Evolutionary conservation across 2,329 filamentous ascomycete genomes (phyloP).

Genomic region (Ceratocystis diversiconidia): DNA sequence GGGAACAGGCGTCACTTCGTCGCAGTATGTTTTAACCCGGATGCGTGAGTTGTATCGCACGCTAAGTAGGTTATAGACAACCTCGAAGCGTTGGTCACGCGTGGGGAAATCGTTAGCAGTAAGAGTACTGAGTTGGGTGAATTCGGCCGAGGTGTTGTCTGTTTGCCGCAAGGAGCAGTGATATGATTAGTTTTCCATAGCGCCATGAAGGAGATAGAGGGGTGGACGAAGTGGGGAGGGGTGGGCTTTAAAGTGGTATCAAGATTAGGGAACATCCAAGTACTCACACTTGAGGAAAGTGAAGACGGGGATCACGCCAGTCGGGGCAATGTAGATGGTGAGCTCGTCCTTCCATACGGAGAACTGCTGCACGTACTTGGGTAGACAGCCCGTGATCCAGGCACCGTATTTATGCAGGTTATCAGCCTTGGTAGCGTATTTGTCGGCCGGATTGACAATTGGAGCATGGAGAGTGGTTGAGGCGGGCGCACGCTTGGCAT

Average conservation of each 20-base stretch:
- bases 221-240: conserved; percentile 28
- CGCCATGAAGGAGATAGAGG: background rate
- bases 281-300: conserved; percentile 69
- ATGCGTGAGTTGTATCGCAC: conserved; percentile 94
- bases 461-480: conserved; percentile 56
- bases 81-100: conserved; percentile 86
- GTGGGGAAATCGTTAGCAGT: conserved; percentile 94
- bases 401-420: conserved; percentile 86
- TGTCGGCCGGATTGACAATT: conserved; percentile 83
- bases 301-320: conserved; percentile 82
- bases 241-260: conserved; percentile 32
- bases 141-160: conserved; percentile 95
- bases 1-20: conserved; percentile 86
- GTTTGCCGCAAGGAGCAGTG: background rate
- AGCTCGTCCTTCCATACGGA: conserved; percentile 99
- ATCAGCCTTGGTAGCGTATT: conserved; percentile 75
- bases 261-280: conserved; percentile 88
- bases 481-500: conserved; percentile 41
- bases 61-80: conserved; percentile 94
- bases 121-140: conserved; percentile 82
- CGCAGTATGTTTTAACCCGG: conserved; percentile 95
- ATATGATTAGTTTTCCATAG: background rate
- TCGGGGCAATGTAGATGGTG: conserved; percentile 78
- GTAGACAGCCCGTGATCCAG: conserved; percentile 90
- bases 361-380: conserved; percentile 98